Base-by-base conservation (phyloP, 305 asterid genomes). In the Fraxinus velutina region DNA sequence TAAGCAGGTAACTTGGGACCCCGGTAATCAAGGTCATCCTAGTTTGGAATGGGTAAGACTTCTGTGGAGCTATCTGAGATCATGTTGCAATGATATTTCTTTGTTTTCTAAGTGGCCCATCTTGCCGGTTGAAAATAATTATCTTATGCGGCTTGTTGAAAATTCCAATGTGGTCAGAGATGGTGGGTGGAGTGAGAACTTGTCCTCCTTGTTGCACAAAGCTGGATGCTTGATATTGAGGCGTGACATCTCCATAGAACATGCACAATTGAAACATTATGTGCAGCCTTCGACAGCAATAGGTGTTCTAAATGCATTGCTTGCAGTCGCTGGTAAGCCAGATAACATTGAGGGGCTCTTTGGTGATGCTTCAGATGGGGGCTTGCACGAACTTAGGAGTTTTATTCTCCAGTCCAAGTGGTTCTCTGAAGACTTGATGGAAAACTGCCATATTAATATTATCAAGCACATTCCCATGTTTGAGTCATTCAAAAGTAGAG, bases 161-260 rank as follows among this genome's bases (percentile, higher is more conserved):
- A 94, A 95, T 86, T 94, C 98, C 74, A 88, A 89, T 84, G 98
- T 95, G 83, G 92, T 95, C 83, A 88, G 87, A 88, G 98, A 94
- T 86, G 98, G 93, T 80, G 98, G 97, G 37, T 95, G 98, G 99
- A 95, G 98, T 89, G 99, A 95, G 88, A 95, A 91, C 86, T 91
- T 94, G 96, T 91, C 88, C 30, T 86, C 93, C 2, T 79, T 94
- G 87, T 87, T 95, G 87, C 89, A 86, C 79, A 89, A 90, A 80
- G 92, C 90, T 71, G 99, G 99, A 78, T 95, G 99, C 89, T 88
- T 92, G 80, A 82, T 94, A 78, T 87, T 94, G 88, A 95, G 90
- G 88, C 94, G 91, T 22, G 96, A 92, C 86, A 83, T 95, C 75
- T 87, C 89, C 79, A 86, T 94, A 80, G 96, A 94, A 82, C 99